phyloP scores from a whole-genome alignment of 2,329 filamentous ascomycete species.

The Beauveria medogensis region DNA sequence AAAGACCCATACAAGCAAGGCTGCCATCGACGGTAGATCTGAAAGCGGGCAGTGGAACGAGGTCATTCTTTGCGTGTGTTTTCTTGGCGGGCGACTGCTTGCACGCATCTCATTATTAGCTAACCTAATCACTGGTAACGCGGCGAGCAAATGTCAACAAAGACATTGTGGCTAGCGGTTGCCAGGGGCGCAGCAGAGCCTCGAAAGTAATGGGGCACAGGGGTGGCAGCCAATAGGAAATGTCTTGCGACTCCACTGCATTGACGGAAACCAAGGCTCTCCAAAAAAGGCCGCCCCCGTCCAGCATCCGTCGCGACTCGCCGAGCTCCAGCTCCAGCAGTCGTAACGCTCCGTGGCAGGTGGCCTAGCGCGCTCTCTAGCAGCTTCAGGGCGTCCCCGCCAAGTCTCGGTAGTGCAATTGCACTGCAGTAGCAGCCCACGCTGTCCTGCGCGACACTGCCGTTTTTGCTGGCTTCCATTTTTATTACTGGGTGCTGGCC shows the following conservation, averaged over 20 bases:
- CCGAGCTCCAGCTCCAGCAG: constrained; percentile 7
- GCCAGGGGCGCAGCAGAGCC: constrained; percentile 6
- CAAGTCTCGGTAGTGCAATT: not conserved
- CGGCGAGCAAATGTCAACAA: constrained; percentile 7
- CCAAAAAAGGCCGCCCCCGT: constrained; percentile 5
- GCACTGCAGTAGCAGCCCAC: too few relatives aligned
- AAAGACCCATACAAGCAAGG: not conserved
- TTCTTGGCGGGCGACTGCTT: too few relatives aligned
- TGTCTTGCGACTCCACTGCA: not conserved
- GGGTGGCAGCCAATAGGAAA: not conserved
- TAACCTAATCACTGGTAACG: not conserved
- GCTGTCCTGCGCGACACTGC: not conserved
- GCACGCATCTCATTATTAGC: too few relatives aligned
- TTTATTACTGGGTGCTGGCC: too few relatives aligned
- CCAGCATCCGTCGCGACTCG: constrained; percentile 6
- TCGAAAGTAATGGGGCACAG: not conserved
- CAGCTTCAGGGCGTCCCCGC: not conserved
- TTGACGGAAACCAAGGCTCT: not conserved
- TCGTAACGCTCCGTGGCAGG: not conserved
- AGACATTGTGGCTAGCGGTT: constrained; percentile 7
- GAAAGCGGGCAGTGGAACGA: too few relatives aligned
- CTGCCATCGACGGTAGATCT: not conserved
- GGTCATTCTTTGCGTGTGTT: too few relatives aligned
- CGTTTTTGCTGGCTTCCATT: too few relatives aligned
- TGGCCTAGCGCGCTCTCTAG: not conserved